Conservation (phyloP, 106 monocot species). For the Dendrobium officinale region DNA sequence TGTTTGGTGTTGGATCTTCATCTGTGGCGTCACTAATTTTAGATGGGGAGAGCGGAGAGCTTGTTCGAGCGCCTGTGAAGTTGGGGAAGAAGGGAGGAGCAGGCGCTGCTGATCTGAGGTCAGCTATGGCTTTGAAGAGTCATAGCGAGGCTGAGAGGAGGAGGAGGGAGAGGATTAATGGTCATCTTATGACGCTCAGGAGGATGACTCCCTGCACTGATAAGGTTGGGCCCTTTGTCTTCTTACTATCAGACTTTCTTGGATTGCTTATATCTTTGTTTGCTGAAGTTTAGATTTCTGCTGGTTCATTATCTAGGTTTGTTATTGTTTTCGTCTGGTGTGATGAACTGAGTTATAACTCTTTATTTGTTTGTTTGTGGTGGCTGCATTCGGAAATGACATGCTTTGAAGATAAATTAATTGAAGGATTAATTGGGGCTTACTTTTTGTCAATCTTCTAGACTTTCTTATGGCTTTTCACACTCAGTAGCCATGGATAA, state of each 20-base stretch:
- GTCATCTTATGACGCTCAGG: constrained; percentile 43
- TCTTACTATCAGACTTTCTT: neutral
- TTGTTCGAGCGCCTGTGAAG: constrained; percentile 10
- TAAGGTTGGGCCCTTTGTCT: constrained; percentile 29
- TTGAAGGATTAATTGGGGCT: no score
- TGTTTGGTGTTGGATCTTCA: neutral
- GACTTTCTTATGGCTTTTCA: neutral
- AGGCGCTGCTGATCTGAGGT: constrained; percentile 15
- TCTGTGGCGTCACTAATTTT: constrained; percentile 14
- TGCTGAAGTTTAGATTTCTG: neutral
- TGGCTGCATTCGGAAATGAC: no score
- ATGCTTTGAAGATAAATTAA: no score
- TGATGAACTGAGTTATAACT: no score
- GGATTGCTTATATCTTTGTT: neutral
- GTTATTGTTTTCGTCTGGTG: no score
- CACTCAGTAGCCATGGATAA: neutral
- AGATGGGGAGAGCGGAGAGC: constrained; percentile 23
- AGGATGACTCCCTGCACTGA: constrained; percentile 31
- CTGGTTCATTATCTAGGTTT: neutral
- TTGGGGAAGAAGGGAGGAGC: constrained; percentile 9
- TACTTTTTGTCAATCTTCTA: no score
- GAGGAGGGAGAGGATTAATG: constrained; percentile 70
- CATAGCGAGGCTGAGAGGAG: constrained; percentile 68
- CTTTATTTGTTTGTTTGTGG: no score
- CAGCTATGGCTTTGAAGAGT: constrained; percentile 50